Evolutionary conservation across 2,329 filamentous ascomycete species (phyloP), one percentile per base, ranked within the genome.

Genomic region (Cyphellophora europaea): DNA sequence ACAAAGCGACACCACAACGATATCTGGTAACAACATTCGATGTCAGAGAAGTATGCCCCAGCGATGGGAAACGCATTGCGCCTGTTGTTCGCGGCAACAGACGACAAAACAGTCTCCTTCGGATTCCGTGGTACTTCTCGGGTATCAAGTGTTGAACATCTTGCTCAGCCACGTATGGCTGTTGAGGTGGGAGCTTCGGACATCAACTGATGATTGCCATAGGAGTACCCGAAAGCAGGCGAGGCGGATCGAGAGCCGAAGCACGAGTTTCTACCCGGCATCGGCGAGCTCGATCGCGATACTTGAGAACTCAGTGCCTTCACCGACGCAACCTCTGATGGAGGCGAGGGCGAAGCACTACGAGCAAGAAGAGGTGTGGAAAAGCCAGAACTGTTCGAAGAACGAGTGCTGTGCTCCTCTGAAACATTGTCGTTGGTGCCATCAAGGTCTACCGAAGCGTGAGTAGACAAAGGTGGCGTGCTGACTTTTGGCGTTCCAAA

Each of bases 401-500:
- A 50, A 19, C 23, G 34, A 35, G 41, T 33, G 40, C 44, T 48
- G 10, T 35, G 27, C 6, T 40, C 46, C 32, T n/a, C 32, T 19
- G 43, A 43, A 19, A 34, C 15, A 28, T 43, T 41, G 36, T 65
- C 61, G 31, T 47, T 56, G 27, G n/a, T n/a, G n/a, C n/a, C n/a
- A n/a, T n/a, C n/a, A n/a, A n/a, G n/a, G n/a, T n/a, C n/a, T n/a
- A n/a, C n/a, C n/a, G n/a, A n/a, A n/a, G n/a, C n/a, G n/a, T n/a
- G n/a, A n/a, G n/a, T n/a, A n/a, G n/a, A n/a, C n/a, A n/a, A n/a
- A n/a, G n/a, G 47, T 32, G 35, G 48, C 38, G 41, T 49, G 29
- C 60, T 57, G 27, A 51, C 53, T 51, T 64, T 65, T 21, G 59
- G 55, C 35, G 67, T 69, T 38, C 69, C 69, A 58, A 66, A 72